Evolutionary conservation across 441 rosid genomes (phyloP), one percentile per base, ranked within the genome.

Genomic region (Pelargonium myrrhifolium): DNA sequence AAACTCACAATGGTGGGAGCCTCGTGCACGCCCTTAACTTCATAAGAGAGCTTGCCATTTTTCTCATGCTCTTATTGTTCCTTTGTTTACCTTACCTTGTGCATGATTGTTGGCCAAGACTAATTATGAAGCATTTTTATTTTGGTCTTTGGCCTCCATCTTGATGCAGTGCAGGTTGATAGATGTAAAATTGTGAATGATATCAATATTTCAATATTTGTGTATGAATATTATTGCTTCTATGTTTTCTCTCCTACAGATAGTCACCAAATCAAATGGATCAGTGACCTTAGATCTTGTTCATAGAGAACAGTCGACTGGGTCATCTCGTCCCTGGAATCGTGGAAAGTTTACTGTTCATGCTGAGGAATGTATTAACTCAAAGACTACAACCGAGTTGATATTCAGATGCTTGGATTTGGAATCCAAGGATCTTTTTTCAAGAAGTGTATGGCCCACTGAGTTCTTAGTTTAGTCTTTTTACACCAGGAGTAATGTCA

Each of bases 321-420:
- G 81, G 61, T 72, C 83, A 58, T 72, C 74, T 68, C 71, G 21
- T 68, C 67, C 81, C 51, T 81, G 62, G 45, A 66, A 78, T 55
- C 1, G 62, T 71, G 97, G 97, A 14, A 88, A 85, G 77, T 86
- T 93, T 69, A 72, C 81, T 42, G 85, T 90, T 67, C 95, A 82
- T 80, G 97, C 94, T 65, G 97, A 93, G 82, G 97, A 93, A 80
- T 84, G 82, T 66, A 65, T 84, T 75, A 83, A 78, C 80, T 93
- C 95, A 22, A 93, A 83, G 77, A 85, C 86, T 63, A 76, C 85
- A 4, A 78, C 82, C 37, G 92, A 93, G 87, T 77, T 93, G 75
- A 83, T 71, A 42, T 76, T 93, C 61, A 84, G 85, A 82, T 91
- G 97, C 68, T 82, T 82, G 21, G 82, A 87, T 74, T 81, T 93